phyloP scores from a whole-genome alignment of 2,329 filamentous ascomycete species.

The Aspergillus proliferans region DNA sequence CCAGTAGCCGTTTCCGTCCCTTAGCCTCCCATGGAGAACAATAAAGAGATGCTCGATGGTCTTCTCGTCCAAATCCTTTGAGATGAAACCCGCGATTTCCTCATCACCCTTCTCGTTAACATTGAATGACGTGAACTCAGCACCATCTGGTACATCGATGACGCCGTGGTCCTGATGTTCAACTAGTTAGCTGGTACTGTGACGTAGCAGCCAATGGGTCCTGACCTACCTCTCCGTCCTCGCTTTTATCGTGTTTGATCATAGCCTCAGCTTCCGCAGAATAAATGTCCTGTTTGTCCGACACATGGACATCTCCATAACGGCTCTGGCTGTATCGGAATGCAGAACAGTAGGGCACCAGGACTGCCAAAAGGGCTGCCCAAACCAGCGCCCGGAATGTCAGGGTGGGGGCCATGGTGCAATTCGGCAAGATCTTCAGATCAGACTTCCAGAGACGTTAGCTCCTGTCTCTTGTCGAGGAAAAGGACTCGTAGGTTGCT shows the following conservation, averaged over 20 bases:
- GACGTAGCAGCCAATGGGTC: neutral
- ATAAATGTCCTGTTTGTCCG: slow-evolving; percentile 6
- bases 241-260: neutral
- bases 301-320: slow-evolving; percentile 2
- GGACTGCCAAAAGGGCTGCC: slow-evolving; percentile 5
- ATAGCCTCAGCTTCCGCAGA: slow-evolving; percentile 5
- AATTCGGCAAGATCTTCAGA: slow-evolving; percentile 1
- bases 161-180: slow-evolving; percentile 6
- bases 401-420: slow-evolving; percentile 4
- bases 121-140: slow-evolving; percentile 7
- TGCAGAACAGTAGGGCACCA: slow-evolving; percentile 5
- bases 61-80: slow-evolving; percentile 4
- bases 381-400: slow-evolving; percentile 3
- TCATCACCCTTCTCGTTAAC: slow-evolving; percentile 5
- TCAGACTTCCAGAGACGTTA: neutral
- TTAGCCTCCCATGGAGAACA: slow-evolving; percentile 9
- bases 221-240: neutral
- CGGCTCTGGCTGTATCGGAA: slow-evolving; percentile 1
- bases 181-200: neutral
- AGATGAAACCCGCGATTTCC: slow-evolving; percentile 9
- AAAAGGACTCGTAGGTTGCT: neutral
- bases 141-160: slow-evolving; percentile 7
- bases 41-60: slow-evolving; percentile 8
- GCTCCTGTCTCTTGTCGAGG: neutral
- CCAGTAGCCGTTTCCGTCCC: slow-evolving; percentile 12